Evolutionary conservation across 176 grass and related monocot genomes (phyloP).

Genomic region (Puya raimondii): DNA sequence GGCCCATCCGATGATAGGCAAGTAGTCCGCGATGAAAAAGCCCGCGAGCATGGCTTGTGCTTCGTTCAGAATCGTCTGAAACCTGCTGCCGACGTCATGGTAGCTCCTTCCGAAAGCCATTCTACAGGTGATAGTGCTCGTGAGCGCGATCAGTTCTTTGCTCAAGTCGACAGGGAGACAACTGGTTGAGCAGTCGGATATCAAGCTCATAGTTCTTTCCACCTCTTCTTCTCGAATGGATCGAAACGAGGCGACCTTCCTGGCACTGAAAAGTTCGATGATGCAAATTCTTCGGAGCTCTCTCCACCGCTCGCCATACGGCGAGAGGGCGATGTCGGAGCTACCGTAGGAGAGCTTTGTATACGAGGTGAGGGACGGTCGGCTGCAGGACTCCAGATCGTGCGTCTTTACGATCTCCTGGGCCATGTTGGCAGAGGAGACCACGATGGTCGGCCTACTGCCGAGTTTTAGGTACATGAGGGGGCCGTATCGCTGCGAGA

Average conservation of each 20-base stretch:
- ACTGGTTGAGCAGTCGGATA: neutral
- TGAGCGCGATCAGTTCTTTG: conserved; percentile 7
- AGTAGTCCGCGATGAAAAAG: conserved; percentile 19
- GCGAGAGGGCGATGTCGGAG: neutral
- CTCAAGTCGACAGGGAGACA: neutral
- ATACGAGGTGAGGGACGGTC: conserved; percentile 1
- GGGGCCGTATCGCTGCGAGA: neutral
- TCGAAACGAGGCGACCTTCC: conserved; percentile 10
- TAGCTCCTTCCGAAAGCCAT: neutral
- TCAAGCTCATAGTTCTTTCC: neutral
- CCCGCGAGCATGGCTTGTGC: neutral
- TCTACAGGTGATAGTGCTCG: conserved; percentile 4
- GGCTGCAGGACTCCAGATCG: neutral
- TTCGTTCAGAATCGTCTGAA: conserved; percentile 12
- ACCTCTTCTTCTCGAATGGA: conserved; percentile 8
- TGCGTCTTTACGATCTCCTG: neutral
- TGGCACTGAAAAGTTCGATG: conserved; percentile 1
- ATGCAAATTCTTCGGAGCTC: conserved; percentile 12
- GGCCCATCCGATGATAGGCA: conserved; percentile 16
- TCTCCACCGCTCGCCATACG: conserved; percentile 10
- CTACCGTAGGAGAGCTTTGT: conserved; percentile 7
- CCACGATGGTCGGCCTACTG: neutral
- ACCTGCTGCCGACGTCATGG: neutral
- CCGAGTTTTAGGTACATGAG: neutral
- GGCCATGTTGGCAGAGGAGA: neutral